Percentiles rank a stretch among this genome's conserved stretches.
Evolutionary conservation across 495 filamentous ascomycete genomes (phyloP).

Genomic region (Tuber indicum): DNA sequence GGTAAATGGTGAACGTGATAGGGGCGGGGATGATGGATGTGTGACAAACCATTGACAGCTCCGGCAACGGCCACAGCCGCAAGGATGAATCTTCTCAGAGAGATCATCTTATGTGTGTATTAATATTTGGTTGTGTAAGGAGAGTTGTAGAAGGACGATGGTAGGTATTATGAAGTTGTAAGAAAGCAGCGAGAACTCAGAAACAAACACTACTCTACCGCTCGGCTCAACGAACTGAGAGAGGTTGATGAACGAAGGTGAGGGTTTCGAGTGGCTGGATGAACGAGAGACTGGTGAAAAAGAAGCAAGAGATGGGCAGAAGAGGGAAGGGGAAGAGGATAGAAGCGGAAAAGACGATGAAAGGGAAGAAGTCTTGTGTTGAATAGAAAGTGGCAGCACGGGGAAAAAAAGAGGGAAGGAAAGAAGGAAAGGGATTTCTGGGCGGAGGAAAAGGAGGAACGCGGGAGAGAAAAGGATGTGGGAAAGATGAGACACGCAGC

Average conservation of each 20-base stretch:
- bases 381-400: conserved; percentile 43
- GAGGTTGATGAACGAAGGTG: conserved; percentile 31
- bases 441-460: conserved; percentile 37
- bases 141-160: conserved; percentile 8
- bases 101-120: conserved; percentile 59
- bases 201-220: conserved; percentile 33
- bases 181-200: conserved; percentile 24
- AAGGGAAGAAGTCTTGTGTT: conserved; percentile 45
- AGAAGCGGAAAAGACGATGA: conserved; percentile 43
- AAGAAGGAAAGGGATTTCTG: conserved; percentile 39
- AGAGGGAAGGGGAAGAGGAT: conserved; percentile 35
- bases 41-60: conserved; percentile 58
- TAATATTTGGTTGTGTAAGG: conserved; percentile 34
- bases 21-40: not conserved
- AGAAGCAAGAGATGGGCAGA: conserved; percentile 42
- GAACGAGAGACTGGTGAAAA: conserved; percentile 50
- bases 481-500: conserved; percentile 31
- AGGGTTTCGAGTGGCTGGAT: conserved; percentile 31
- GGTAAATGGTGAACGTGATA: not conserved
- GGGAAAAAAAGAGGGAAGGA: conserved; percentile 40
- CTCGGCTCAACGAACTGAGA: conserved; percentile 28
- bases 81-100: conserved; percentile 61
- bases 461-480: conserved; percentile 27
- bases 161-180: conserved; percentile 14
- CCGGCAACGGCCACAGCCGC: conserved; percentile 64